A percentile compares a stretch with the other conserved stretches of the same genome.
Evolutionary conservation across 2,329 filamentous ascomycete species (phyloP).

Genomic region (Claviceps citrina): DNA sequence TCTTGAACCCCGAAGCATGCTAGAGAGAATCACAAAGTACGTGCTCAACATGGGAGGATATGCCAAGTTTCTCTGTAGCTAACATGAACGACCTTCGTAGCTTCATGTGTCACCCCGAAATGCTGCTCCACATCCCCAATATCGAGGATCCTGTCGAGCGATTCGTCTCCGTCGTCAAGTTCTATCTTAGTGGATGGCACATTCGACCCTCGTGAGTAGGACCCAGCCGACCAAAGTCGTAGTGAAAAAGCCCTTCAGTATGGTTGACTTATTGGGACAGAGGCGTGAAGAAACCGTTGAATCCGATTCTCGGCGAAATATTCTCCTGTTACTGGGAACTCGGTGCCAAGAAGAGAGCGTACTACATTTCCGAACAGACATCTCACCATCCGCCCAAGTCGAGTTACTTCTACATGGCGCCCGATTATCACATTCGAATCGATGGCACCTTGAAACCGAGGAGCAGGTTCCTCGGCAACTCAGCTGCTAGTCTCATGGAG

Average conservation of each 20-base stretch:
- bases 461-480: conserved; percentile 92
- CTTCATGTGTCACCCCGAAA: conserved; percentile 99
- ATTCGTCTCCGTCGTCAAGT: conserved; percentile 92
- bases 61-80: not conserved
- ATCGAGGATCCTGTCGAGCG: conserved; percentile 80
- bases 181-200: conserved; percentile 97
- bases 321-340: conserved; percentile 96
- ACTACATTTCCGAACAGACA: conserved; percentile 95
- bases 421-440: conserved; percentile 83
- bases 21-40: conserved; percentile 96
- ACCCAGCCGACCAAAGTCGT: not conserved
- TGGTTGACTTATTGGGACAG: conserved; percentile 27
- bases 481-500: conserved; percentile 95
- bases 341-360: conserved; percentile 66
- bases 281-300: conserved; percentile 95
- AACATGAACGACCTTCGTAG: conserved; percentile 29
- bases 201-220: conserved; percentile 78
- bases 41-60: conserved; percentile 15
- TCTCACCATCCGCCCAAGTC: conserved; percentile 97
- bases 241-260: no score
- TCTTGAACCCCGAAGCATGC: conserved; percentile 90
- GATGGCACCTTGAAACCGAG: conserved; percentile 90
- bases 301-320: conserved; percentile 87
- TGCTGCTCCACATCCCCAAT: conserved; percentile 70
- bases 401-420: conserved; percentile 97